Conservation (phyloP, 2,329 filamentous ascomycete genomes). For the Curvularia hawaiiensis region DNA sequence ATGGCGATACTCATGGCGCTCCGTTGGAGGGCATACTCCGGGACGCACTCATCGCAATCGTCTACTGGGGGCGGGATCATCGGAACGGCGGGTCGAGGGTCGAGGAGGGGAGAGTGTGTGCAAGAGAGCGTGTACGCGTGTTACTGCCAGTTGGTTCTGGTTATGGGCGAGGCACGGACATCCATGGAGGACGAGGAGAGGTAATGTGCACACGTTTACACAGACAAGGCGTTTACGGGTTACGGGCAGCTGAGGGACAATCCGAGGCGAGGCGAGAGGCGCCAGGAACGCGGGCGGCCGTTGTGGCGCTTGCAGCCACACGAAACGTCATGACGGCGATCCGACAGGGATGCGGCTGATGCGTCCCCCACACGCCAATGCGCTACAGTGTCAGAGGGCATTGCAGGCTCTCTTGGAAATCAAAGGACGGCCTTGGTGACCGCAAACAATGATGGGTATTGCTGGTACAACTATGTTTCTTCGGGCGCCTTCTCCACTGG, state of each 20-base stretch:
- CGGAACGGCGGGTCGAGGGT: slow-evolving; percentile 12
- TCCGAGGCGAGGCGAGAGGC: not conserved
- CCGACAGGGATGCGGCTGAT: slow-evolving; percentile 14
- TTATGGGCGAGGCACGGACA: slow-evolving; percentile 23
- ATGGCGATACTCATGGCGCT: slow-evolving; percentile 60
- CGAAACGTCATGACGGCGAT: slow-evolving; percentile 32
- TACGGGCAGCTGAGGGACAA: slow-evolving; percentile 13
- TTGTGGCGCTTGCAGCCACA: slow-evolving; percentile 21
- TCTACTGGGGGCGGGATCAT: slow-evolving; percentile 47
- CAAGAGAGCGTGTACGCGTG: not conserved
- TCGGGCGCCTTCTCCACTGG: slow-evolving; percentile 1
- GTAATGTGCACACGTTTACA: slow-evolving; percentile 17
- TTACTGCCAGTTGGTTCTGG: slow-evolving; percentile 27
- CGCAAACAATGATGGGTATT: slow-evolving; percentile 6
- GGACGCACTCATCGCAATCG: slow-evolving; percentile 65
- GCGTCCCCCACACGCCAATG: not conserved
- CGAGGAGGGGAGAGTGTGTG: slow-evolving; percentile 5
- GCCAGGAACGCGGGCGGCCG: slow-evolving; percentile 26
- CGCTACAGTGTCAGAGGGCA: not conserved
- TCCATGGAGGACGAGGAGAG: slow-evolving; percentile 32
- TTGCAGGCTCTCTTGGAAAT: not conserved
- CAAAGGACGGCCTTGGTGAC: not conserved
- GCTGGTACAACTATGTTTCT: slow-evolving; percentile 10
- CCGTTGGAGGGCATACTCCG: slow-evolving; percentile 52
- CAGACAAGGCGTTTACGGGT: slow-evolving; percentile 7